Conservation (phyloP, 768 basidiomycete genomes). For the Suillus tomentosus region DNA sequence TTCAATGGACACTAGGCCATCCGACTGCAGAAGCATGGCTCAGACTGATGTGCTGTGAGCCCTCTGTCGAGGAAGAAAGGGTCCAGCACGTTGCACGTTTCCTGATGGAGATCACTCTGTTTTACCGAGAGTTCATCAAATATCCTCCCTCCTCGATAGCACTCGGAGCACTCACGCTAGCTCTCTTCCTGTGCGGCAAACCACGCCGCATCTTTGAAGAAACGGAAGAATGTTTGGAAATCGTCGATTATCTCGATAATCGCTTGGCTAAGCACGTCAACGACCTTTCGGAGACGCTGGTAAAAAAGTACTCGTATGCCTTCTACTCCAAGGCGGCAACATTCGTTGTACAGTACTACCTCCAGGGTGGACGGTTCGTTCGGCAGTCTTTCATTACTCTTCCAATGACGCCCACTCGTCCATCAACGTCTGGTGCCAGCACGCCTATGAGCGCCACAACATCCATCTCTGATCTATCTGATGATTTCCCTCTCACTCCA, state of each 20-base stretch:
- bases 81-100: constrained; percentile 96
- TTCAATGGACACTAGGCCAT: constrained; percentile 95
- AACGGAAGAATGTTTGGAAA: constrained; percentile 78
- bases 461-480: constrained; percentile 71
- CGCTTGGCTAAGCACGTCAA: constrained; percentile 88
- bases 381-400: constrained; percentile 49
- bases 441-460: constrained; percentile 80
- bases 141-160: constrained; percentile 87
- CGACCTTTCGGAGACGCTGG: constrained; percentile 91
- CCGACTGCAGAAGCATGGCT: constrained; percentile 99
- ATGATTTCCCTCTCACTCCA: constrained; percentile 84
- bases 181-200: constrained; percentile 85
- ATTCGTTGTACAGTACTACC: constrained; percentile 91
- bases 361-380: constrained; percentile 79
- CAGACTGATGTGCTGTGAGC: constrained; percentile 75
- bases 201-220: constrained; percentile 80
- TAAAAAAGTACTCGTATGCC: constrained; percentile 97
- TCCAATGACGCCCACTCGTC: constrained; percentile 61
- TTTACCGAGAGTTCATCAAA: constrained; percentile 93
- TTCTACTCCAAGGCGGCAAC: constrained; percentile 97
- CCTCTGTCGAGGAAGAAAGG: constrained; percentile 79
- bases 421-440: constrained; percentile 52
- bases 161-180: constrained; percentile 83
- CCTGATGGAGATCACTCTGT: constrained; percentile 98
- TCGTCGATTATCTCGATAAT: constrained; percentile 83